Conservation (phyloP, 2,329 filamentous ascomycete genomes). For the Apiospora pterosperma region DNA sequence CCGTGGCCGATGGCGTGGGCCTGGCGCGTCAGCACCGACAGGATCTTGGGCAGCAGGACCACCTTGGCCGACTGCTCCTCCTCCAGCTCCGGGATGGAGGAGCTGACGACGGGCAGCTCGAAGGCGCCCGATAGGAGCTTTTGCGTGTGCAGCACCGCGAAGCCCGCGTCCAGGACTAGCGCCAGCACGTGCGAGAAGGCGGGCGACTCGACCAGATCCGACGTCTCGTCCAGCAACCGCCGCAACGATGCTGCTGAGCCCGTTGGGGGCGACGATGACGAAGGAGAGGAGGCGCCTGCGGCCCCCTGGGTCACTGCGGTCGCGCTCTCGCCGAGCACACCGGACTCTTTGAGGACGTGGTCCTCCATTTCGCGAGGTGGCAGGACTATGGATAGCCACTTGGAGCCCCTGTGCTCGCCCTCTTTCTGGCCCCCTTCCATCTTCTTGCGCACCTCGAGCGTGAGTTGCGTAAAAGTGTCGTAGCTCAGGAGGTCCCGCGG, state of each 20-base stretch:
- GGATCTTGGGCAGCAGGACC: conserved; percentile 74
- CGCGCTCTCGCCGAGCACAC: conserved; percentile 59
- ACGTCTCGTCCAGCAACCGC: conserved; percentile 88
- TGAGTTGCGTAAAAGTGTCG: conserved; percentile 74
- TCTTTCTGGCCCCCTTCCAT: conserved; percentile 63
- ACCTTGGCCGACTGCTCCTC: conserved; percentile 51
- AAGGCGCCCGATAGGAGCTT: conserved; percentile 80
- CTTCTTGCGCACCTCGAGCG: conserved; percentile 76
- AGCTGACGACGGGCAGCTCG: conserved; percentile 47
- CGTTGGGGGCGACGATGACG: conserved; percentile 26
- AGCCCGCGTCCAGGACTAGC: conserved; percentile 81
- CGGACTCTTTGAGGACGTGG: conserved; percentile 80
- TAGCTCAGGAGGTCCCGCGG: conserved; percentile 85
- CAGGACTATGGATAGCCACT: conserved; percentile 83
- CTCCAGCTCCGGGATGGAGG: conserved; percentile 12
- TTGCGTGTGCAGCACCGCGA: conserved; percentile 77
- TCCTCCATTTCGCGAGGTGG: conserved; percentile 77
- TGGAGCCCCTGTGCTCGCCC: conserved; percentile 43
- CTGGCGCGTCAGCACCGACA: conserved; percentile 87
- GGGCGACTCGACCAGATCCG: conserved; percentile 92
- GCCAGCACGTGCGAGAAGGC: conserved; percentile 84
- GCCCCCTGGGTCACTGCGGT: conserved; percentile 30
- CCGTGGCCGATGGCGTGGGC: conserved; percentile 85
- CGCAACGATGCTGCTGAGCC: conserved; percentile 60
- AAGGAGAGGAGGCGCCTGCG: no score